Base-by-base conservation (phyloP, 2,329 filamentous ascomycete species). In the Sordariomycetes sp. region DNA sequence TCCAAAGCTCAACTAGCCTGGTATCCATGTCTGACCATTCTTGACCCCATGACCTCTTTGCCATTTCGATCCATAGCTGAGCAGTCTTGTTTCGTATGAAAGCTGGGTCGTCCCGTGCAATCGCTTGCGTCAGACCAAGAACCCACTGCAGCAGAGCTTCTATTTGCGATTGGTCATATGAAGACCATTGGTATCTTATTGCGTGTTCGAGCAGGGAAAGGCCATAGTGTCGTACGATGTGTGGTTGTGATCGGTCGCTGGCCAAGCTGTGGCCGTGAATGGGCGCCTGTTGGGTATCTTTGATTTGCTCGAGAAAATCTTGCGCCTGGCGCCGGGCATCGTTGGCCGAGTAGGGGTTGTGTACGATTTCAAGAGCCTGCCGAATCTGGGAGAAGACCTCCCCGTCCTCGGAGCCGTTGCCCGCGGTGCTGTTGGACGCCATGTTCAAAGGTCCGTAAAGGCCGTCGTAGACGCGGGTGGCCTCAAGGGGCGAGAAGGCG, bases 21-120 rank as follows among this genome's bases (percentile, higher is more conserved):
- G 78, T 64, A 55, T 98, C 93, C 90, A 98, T 94, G 51, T 93
- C 79, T 66, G 83, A 79, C 92, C 93, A 98, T 41, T 92, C 83
- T 21, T 76, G 70, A n/a, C 73, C 86, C 92, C 92, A 98, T 52
- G 78, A 84, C 48, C 90, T 75, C 64, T 96, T 96, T 26, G 88
- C 87, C 34, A 94, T 70, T 57, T 96, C 92, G 7, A 88, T 85
- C 92, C 92, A 98, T 41, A 98, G 64, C 59, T 94, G 83, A 19
- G 86, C 86, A 21, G 92, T 81, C 63, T 98, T 98, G 68, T 94
- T 96, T 46, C 90, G 75, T 43, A 95, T 66, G 54, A 88, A 98
- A 21, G 72, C 58, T 3, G 86, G 85, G 52, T 96, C 90, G 15
- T 78, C 71, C 30, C 72, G 71, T 5, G 75, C 68, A 28, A 93